These are phyloP conservation scores for Thyridium curvatum DNA, from an alignment of 2,329 filamentous ascomycete genomes.

Conservation along the genomic window DNA sequence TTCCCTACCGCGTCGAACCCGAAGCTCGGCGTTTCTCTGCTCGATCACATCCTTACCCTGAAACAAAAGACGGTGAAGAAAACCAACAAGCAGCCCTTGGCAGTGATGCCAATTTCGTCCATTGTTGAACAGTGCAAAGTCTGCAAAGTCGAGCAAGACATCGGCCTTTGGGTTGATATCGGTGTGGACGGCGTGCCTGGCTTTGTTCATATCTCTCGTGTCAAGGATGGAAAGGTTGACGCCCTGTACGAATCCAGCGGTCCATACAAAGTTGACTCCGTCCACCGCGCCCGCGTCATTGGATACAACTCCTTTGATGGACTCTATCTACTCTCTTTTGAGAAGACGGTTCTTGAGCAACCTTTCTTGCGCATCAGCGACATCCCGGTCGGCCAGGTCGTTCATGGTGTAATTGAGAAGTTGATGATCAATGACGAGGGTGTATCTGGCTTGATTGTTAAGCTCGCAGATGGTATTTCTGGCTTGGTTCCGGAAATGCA, in stretches of 20 bases:
- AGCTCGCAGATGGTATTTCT: slow-evolving; percentile 77
- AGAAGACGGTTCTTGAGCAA: slow-evolving; percentile 77
- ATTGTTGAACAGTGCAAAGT: slow-evolving; percentile 74
- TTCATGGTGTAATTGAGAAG: slow-evolving; percentile 80
- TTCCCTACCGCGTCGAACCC: slow-evolving; percentile 73
- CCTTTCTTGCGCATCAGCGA: slow-evolving; percentile 90
- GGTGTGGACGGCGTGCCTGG: slow-evolving; percentile 63
- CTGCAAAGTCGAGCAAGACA: slow-evolving; percentile 68
- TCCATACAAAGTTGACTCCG: slow-evolving; percentile 69
- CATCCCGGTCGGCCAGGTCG: slow-evolving; percentile 70
- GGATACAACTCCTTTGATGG: slow-evolving; percentile 86
- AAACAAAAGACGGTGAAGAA: slow-evolving; percentile 37
- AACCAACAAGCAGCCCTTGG: slow-evolving; percentile 41
- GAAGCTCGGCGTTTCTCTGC: slow-evolving; percentile 80
- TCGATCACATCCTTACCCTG: slow-evolving; percentile 76
- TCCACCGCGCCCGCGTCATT: slow-evolving; percentile 75
- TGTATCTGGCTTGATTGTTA: slow-evolving; percentile 73
- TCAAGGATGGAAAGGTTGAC: slow-evolving; percentile 87
- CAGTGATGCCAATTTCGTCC: slow-evolving; percentile 63
- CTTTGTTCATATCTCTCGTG: slow-evolving; percentile 90
- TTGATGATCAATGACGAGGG: slow-evolving; percentile 74
- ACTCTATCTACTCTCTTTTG: slow-evolving; percentile 76
- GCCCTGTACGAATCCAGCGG: slow-evolving; percentile 71
- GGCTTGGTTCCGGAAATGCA: slow-evolving; percentile 88
- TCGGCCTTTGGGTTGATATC: slow-evolving; percentile 76